These are phyloP conservation scores for Bipolaris oryzae DNA, from an alignment of 2,329 filamentous ascomycete species.

Conservation along the genomic window DNA sequence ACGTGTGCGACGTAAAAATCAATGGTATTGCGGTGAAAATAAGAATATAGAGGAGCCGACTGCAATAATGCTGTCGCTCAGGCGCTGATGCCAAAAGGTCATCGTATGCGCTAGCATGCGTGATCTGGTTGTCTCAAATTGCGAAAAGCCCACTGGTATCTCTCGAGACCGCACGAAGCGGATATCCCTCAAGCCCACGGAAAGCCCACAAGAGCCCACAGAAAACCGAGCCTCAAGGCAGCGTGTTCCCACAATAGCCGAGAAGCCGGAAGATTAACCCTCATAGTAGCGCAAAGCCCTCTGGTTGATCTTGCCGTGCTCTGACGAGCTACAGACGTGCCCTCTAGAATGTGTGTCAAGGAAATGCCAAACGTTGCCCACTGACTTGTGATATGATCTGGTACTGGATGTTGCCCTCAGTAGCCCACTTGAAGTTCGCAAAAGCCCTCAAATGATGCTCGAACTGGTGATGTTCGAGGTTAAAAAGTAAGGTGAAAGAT, in stretches of 20 bases:
- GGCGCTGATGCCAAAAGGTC: constrained; percentile 24
- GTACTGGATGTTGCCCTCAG: constrained; percentile 41
- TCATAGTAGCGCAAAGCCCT: constrained; percentile 50
- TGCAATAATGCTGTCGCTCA: constrained; percentile 32
- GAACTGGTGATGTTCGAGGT: constrained; percentile 27
- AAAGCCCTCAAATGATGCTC: constrained; percentile 39
- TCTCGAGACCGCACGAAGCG: constrained; percentile 48
- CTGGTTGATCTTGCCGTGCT: constrained; percentile 47
- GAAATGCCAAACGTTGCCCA: constrained; percentile 49
- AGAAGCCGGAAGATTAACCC: constrained; percentile 52
- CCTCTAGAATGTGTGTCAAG: constrained; percentile 48
- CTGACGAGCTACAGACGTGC: constrained; percentile 45
- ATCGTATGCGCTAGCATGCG: constrained; percentile 39
- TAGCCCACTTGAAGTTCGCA: constrained; percentile 43
- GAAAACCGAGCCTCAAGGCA: constrained; percentile 53
- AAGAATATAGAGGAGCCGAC: constrained; percentile 29
- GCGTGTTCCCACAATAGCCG: constrained; percentile 61
- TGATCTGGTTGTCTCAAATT: constrained; percentile 49
- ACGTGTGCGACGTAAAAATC: constrained; percentile 3
- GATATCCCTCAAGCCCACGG: constrained; percentile 52
- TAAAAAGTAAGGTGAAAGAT: constrained; percentile 26
- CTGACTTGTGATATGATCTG: constrained; percentile 48
- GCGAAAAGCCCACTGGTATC: constrained; percentile 53
- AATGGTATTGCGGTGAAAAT: constrained; percentile 10
- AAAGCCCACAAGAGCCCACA: constrained; percentile 56